These are phyloP conservation scores for Hericium alpestre DNA, from an alignment of 768 basidiomycete species.

Conservation along the genomic window DNA sequence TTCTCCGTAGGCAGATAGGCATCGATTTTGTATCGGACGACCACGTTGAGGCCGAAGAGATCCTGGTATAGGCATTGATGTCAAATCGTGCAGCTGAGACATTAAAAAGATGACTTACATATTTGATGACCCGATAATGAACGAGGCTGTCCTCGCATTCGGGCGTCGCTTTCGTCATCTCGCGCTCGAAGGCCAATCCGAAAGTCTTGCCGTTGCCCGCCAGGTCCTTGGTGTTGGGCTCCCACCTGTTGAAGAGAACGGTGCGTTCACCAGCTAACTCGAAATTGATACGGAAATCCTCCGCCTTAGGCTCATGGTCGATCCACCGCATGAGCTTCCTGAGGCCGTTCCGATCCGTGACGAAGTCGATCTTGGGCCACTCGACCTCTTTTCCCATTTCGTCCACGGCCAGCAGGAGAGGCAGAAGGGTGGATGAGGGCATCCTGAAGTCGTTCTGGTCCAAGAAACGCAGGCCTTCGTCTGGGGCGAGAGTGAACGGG, in stretches of 20 bases:
- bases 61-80: conserved; percentile 26
- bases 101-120: not conserved
- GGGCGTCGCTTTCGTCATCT: conserved; percentile 33
- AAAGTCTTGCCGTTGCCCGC: conserved; percentile 27
- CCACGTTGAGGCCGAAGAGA: conserved; percentile 43
- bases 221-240: conserved; percentile 9
- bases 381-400: conserved; percentile 4
- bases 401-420: not conserved
- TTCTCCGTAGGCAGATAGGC: conserved; percentile 11
- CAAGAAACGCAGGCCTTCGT: not conserved
- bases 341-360: not conserved
- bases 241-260: not conserved
- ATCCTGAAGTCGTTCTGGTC: not conserved
- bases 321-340: not conserved
- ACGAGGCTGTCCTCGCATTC: conserved; percentile 42
- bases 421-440: not conserved
- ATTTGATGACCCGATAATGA: not conserved
- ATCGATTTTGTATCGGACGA: conserved; percentile 50
- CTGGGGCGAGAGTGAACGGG: not conserved
- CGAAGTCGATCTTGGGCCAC: not conserved
- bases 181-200: conserved; percentile 54
- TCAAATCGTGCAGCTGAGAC: not conserved
- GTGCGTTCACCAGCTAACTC: not conserved
- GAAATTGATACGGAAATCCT: not conserved
- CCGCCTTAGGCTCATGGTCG: not conserved